phyloP scores from a whole-genome alignment of 1,139 yeast species.

The Lipomyces yarrowii region DNA sequence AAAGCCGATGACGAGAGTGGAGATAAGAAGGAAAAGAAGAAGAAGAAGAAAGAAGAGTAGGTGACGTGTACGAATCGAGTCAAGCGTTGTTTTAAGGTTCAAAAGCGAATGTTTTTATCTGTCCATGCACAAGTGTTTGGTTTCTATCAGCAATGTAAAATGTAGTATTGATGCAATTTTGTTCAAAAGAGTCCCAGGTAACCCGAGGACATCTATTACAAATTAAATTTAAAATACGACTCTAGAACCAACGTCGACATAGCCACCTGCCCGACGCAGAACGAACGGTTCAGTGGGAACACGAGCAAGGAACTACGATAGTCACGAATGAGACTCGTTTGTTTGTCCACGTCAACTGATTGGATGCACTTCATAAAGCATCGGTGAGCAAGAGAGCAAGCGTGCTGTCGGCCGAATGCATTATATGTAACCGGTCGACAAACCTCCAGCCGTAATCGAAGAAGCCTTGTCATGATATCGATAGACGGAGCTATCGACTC shows the following conservation, averaged over 20 bases:
- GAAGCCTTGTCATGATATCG: neutral
- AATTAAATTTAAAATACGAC: neutral
- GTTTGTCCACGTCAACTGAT: no score
- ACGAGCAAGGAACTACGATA: neutral
- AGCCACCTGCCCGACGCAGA: neutral
- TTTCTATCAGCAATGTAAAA: neutral
- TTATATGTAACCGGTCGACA: neutral
- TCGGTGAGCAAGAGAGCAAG: neutral
- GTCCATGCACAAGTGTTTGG: neutral
- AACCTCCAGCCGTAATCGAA: neutral
- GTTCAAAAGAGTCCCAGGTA: neutral
- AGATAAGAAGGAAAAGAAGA: slow-evolving; percentile 61
- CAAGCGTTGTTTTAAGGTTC: neutral
- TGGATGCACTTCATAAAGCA: no score
- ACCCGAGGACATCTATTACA: neutral
- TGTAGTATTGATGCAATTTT: neutral
- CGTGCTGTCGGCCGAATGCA: neutral
- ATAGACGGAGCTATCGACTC: slow-evolving; percentile 3
- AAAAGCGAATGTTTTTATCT: neutral
- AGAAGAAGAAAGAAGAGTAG: slow-evolving; percentile 67
- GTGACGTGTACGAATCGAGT: slow-evolving; percentile 41
- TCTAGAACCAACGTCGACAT: neutral
- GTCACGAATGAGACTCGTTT: neutral
- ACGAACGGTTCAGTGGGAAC: neutral
- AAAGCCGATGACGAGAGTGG: slow-evolving; percentile 55